phyloP scores from a whole-genome alignment of 2,329 filamentous ascomycete species.

The Pyrenophora seminiperda region DNA sequence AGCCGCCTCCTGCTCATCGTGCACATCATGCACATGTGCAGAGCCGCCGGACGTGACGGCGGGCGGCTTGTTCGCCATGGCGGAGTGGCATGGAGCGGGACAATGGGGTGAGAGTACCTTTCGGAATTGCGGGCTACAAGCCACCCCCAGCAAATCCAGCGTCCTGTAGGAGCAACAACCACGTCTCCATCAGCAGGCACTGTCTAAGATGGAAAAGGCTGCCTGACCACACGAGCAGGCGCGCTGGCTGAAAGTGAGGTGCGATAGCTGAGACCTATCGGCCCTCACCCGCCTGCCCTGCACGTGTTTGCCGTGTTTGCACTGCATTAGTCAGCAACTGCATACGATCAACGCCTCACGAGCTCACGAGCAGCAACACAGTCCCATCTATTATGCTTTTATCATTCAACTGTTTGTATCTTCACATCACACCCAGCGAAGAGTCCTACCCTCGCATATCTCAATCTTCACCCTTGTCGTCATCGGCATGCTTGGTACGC shows the following conservation, averaged over 20 bases:
- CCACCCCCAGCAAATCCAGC: conserved; percentile 43
- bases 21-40: conserved; percentile 15
- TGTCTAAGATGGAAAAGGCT: conserved; percentile 21
- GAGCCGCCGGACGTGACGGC: conserved; percentile 26
- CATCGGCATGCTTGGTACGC: not conserved
- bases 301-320: conserved; percentile 20
- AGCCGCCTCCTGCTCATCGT: conserved; percentile 7
- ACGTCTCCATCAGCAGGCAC: conserved; percentile 45
- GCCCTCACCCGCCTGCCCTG: conserved; percentile 14
- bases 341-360: not conserved
- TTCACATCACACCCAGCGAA: too few relatives aligned
- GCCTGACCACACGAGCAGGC: conserved; percentile 18
- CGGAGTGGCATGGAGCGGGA: conserved; percentile 24
- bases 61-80: conserved; percentile 27
- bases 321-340: conserved; percentile 7
- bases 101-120: conserved; percentile 21
- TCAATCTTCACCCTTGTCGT: too few relatives aligned
- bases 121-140: conserved; percentile 31
- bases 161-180: conserved; percentile 39
- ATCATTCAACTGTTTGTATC: too few relatives aligned
- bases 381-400: too few relatives aligned
- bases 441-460: too few relatives aligned
- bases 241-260: conserved; percentile 21
- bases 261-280: conserved; percentile 16
- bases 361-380: too few relatives aligned